phyloP scores from a whole-genome alignment of 2,329 filamentous ascomycete genomes.

The Coniochaeta sp. region DNA sequence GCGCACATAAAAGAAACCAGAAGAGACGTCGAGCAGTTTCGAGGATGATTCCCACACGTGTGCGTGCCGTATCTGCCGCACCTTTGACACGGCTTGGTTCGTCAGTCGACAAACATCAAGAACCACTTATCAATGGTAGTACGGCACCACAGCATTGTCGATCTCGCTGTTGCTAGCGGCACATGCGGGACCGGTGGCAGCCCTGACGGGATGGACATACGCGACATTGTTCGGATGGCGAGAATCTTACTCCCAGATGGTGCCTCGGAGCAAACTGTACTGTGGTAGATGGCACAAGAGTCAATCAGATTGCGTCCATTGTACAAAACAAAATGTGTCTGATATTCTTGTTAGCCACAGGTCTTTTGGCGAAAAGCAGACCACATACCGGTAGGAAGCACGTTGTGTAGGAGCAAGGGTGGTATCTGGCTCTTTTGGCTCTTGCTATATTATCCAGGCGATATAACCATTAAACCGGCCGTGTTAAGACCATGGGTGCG shows the following conservation, averaged over 20 bases:
- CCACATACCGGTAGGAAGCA: constrained; percentile 5
- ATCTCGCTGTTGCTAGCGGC: background rate
- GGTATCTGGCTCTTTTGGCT: constrained; percentile 13
- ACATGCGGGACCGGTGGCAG: background rate
- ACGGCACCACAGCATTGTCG: too few species aligned
- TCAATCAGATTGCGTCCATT: background rate
- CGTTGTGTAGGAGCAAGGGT: constrained; percentile 12
- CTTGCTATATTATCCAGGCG: constrained; percentile 25
- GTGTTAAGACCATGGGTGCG: constrained; percentile 20
- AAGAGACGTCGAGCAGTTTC: too few species aligned
- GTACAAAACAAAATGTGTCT: too few species aligned
- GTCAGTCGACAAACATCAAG: too few species aligned
- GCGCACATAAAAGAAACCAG: too few species aligned
- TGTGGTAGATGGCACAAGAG: background rate
- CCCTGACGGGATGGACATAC: background rate
- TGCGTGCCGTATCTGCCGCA: background rate
- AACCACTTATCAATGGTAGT: too few species aligned
- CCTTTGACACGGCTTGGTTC: background rate
- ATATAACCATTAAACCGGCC: constrained; percentile 27
- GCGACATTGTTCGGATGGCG: background rate
- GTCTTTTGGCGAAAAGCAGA: background rate
- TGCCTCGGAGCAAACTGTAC: background rate
- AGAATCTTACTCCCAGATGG: background rate
- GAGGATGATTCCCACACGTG: background rate
- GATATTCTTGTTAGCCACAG: too few species aligned